Evolutionary conservation across 305 asterid genomes (phyloP), one percentile per base, ranked within the genome.

Genomic region (Solanum chacoense): DNA sequence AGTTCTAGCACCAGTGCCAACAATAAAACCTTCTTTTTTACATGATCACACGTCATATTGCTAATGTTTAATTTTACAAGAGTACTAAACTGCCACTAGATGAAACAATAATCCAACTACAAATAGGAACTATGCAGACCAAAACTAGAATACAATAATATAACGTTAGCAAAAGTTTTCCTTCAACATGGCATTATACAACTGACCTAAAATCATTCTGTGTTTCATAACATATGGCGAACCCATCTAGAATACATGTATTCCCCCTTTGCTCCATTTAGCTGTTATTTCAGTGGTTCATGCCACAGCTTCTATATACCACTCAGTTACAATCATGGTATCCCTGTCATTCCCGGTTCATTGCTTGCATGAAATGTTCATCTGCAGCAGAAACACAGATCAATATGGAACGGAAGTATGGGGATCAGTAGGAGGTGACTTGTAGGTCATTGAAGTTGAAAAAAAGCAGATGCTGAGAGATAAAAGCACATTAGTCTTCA

Each of bases 301-400:
- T 77, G 35, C 73, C 84, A 71, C 29, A 34, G 36, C 88, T 86
- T 87, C 31, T 45, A 50, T 31, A 45, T 71, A 71, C 69, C 77
- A 65, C 29, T 86, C 87, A 85, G 63, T 85, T 38, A 24, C 87
- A 76, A 42, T 55, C 29, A 40, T 74, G 35, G 32, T 16, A 36
- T 74, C 38, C 55, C 26, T 18, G 84, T 91, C 81, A 90, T 90
- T 90, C 92, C 86, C 77, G 76, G 85, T 63, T 88, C 89, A 89
- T 80, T 55, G 92, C 84, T 89, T 90, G 93, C 80, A 83, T 83
- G 29, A 83, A 83, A 83, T 83, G 87, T 50, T 83, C 87, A 83
- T 83, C 87, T 83, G 87, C 73, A 83, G 87, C 73, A 83, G 42
- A 50, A 29, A 50, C 42, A 20, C 31, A 83, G 28, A 83, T 83